Evolutionary conservation across 78 protist genomes (phyloP), one percentile per base, ranked within the genome.

Genomic region (Dictyostelium brefeldianum): DNA sequence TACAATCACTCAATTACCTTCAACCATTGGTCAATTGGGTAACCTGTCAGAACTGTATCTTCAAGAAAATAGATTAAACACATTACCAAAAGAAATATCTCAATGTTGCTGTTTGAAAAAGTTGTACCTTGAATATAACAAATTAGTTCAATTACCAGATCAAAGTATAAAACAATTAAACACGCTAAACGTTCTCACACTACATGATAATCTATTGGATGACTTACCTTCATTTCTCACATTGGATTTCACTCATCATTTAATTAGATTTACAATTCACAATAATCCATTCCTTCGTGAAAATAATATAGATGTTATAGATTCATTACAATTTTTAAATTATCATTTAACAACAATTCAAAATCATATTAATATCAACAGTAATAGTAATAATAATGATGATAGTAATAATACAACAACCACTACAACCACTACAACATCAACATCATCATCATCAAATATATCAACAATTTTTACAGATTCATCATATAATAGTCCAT

Each of bases 131-230:
- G 89, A 90, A 47, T 80, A n/a, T 53, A 90, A 90, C 69, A 80
- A 90, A 54, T 25, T 90, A 5, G 17, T 50, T 5, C 3, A 48
- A 3, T 25, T 90, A 11, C 95, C 95, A 27, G 75, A 25, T 4
- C 41, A 36, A 50, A 15, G 15, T 9, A 25, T 89, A 29, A 27
- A n/a, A 41, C 46, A 12, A 25, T 84, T 90, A 59, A 17, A 29
- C 50, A 46, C 36, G 36, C 29, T 90, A 27, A 90, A 90, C 31
- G 78, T 90, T 6, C 18, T 90, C 25, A 74, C 83, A 17, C 25
- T 90, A 14, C 90, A 90, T 71, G 89, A 90, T 75, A 90, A 90
- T 69, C 10, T 29, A 15, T 53, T 90, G 18, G 81, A 48, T 18
- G 95, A 80, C 10, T 15, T 90, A 47, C 95, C 95, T 18, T 17